These are phyloP conservation scores for Rehmannia glutinosa DNA, from an alignment of 257 asterid genomes.

Conservation along the genomic window DNA sequence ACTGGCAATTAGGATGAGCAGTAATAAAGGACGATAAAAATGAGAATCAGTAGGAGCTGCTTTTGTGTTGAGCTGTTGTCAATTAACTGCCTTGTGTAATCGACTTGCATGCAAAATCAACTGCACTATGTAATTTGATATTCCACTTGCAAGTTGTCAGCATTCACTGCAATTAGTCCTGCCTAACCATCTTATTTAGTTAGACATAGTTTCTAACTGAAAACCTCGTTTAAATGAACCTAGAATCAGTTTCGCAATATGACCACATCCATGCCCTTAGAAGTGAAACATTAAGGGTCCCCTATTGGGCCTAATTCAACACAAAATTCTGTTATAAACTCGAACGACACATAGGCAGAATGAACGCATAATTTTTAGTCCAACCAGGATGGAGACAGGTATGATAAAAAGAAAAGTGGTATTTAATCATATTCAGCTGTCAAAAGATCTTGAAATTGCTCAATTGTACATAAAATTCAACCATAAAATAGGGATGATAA, in stretches of 20 bases:
- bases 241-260: neutral
- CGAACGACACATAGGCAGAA: neutral
- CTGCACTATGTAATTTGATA: neutral
- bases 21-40: neutral
- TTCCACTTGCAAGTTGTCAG: neutral
- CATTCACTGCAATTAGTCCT: neutral
- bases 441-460: conserved; percentile 5
- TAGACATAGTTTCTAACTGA: neutral
- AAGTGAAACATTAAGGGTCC: neutral
- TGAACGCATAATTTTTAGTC: neutral
- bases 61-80: neutral
- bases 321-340: neutral
- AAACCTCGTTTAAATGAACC: neutral
- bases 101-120: neutral
- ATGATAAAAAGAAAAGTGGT: neutral
- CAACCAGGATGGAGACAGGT: neutral
- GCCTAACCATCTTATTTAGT: neutral
- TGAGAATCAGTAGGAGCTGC: neutral
- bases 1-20: neutral
- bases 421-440: neutral
- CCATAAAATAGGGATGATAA: neutral
- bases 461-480: conserved; percentile 3
- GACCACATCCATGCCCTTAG: neutral
- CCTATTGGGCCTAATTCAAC: neutral
- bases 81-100: neutral